Percentiles rank a stretch among this genome's conserved stretches.
These are phyloP conservation scores for Gracilariopsis chorda DNA, from an alignment of 23 red algal genomes.

Conservation along the genomic window DNA sequence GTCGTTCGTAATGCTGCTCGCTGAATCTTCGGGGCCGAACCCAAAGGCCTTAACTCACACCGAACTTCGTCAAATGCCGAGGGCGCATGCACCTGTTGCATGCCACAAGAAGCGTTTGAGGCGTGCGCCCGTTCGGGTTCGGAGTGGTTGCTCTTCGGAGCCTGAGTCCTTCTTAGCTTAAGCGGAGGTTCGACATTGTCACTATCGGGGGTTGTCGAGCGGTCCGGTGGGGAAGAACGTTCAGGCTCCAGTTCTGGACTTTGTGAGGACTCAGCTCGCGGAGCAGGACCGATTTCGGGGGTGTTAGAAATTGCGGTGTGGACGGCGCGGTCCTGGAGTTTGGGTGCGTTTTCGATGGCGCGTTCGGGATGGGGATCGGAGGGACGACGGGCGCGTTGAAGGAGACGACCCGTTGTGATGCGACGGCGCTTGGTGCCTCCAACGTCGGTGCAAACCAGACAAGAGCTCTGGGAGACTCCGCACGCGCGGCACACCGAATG, in stretches of 20 bases:
- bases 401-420: not conserved
- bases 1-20: constrained; percentile 23
- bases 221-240: not conserved
- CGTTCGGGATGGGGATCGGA: not conserved
- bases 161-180: not conserved
- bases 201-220: not conserved
- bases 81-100: not conserved
- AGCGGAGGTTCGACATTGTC: not conserved
- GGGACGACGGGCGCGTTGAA: not conserved
- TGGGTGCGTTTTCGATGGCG: not conserved
- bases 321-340: not conserved
- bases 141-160: not conserved
- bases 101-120: not conserved
- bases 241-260: not conserved
- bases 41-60: constrained; percentile 1
- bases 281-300: no score
- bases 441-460: constrained; percentile 25
- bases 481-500: constrained; percentile 36
- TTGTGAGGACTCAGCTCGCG: no score
- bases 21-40: constrained; percentile 5
- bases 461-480: constrained; percentile 22
- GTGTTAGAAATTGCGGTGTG: not conserved
- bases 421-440: constrained; percentile 15
- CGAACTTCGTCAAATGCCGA: constrained; percentile 45
- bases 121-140: not conserved